These are phyloP conservation scores for Linum lewisii DNA, from an alignment of 345 rosid genomes.

Conservation along the genomic window DNA sequence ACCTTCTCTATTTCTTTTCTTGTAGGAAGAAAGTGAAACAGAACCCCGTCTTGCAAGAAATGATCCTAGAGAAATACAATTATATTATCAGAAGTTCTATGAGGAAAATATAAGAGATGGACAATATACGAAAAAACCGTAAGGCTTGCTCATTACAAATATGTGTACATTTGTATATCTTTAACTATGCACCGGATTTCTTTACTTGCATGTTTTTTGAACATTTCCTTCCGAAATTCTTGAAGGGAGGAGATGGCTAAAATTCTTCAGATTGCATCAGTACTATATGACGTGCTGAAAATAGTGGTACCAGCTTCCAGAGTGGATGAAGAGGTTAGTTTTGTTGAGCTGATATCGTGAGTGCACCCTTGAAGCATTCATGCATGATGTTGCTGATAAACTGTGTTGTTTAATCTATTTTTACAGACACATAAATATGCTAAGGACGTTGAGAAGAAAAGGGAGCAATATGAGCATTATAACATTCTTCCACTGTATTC, in stretches of 20 bases:
- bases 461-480: constrained; percentile 45
- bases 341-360: constrained; percentile 4
- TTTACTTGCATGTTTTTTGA: constrained; percentile 11
- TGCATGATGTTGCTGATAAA: constrained; percentile 13
- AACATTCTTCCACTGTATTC: constrained; percentile 82
- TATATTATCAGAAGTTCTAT: constrained; percentile 60
- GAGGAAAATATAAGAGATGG: constrained; percentile 45
- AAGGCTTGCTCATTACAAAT: constrained; percentile 20
- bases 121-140: constrained; percentile 62
- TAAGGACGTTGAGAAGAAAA: constrained; percentile 50
- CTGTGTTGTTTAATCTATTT: constrained; percentile 11
- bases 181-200: constrained; percentile 1
- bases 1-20: neutral
- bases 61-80: constrained; percentile 63
- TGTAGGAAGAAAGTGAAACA: constrained; percentile 59
- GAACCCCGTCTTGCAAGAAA: constrained; percentile 25
- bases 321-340: constrained; percentile 53
- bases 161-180: neutral
- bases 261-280: constrained; percentile 69
- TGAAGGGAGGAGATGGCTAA: constrained; percentile 95
- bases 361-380: constrained; percentile 8
- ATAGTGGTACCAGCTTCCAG: constrained; percentile 43
- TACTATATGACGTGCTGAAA: constrained; percentile 72
- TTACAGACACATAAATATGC: constrained; percentile 53
- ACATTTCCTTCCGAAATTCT: constrained; percentile 13